Base-by-base conservation (phyloP, 192 early-diverging fungal species). In the Coemansia sp. region DNA sequence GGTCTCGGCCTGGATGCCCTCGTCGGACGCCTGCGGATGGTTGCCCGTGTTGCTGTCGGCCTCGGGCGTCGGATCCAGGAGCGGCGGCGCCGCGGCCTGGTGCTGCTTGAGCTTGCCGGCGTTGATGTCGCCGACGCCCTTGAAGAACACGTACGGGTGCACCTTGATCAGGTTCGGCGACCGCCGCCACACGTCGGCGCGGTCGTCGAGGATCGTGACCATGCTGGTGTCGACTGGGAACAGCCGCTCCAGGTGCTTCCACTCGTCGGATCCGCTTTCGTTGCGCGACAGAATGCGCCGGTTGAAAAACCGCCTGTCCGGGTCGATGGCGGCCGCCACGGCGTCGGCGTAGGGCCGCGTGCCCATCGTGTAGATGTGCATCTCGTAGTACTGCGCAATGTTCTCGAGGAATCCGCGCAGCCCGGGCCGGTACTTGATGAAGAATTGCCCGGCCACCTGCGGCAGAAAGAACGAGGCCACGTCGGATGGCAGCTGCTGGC, bases 361-460 rank as follows among this genome's bases (percentile, higher is more conserved):
- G 25, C 97, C 97, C 94, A 97, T 95, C 2, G 97, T 99, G 67
- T 99, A 99, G 47, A 99, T 94, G 66, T 99, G 97, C 63, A 98
- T 75, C 71, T 99, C 97, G 60, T 90, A 99, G 6, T 86, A 25
- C 48, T 83, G 47, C 2, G 80, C 67, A 6, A 93, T 61, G 39
- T 78, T 62, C 41, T 80, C 66, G 22, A 99, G 65, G 61, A 99
- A 97, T 25, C 85, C 82, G 21, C 71, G 78, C 11, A 94, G 80
- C 2, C 85, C 85, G 1, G 95, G 95, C 26, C 95, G 76, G 38
- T 95, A 50, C 69, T 99, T 99, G 48, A 99, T 82, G 50, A 89
- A 90, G 58, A 91, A 90, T 5, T 76, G 71, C 8, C 83, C 80
- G 30, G 74, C 74, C 51, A 84, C 86, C 0, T 23, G 43, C 9